Evolutionary conservation across 2,329 filamentous ascomycete species (phyloP).

Genomic region (Colletotrichum theobromicola): DNA sequence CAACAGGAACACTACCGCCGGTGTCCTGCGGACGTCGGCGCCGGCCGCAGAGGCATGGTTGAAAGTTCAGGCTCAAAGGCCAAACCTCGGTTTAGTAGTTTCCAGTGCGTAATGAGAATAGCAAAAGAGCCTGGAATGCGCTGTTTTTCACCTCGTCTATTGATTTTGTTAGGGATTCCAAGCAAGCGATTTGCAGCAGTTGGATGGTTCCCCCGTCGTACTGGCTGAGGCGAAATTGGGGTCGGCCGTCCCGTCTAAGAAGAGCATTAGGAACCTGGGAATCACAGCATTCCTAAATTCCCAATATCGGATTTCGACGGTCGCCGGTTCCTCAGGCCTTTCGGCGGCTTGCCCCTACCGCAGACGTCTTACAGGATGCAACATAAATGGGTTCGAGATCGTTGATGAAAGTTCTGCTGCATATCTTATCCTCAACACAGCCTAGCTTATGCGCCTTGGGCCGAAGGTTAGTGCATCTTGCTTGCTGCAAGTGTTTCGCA

Average conservation of each 20-base stretch:
- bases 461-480: not conserved
- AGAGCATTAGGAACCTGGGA: not conserved
- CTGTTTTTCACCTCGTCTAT: not conserved
- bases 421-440: not conserved
- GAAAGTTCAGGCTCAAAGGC: not conserved
- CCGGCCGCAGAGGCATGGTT: not conserved
- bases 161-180: not conserved
- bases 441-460: not conserved
- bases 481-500: not conserved
- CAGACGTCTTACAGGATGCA: not conserved
- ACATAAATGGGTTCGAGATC: not conserved
- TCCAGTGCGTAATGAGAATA: not conserved
- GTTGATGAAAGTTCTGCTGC: not conserved
- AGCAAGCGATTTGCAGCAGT: not conserved
- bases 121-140: not conserved
- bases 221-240: not conserved
- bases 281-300: not conserved
- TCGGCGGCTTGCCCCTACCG: not conserved
- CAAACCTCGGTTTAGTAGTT: not conserved
- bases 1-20: not conserved
- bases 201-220: not conserved
- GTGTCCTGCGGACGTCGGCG: conserved; percentile 12
- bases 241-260: not conserved
- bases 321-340: not conserved
- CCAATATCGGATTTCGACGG: not conserved